Percentiles rank a stretch among this genome's conserved stretches.
phyloP scores from a whole-genome alignment of 2,329 filamentous ascomycete genomes.

The Botrytis galanthina region DNA sequence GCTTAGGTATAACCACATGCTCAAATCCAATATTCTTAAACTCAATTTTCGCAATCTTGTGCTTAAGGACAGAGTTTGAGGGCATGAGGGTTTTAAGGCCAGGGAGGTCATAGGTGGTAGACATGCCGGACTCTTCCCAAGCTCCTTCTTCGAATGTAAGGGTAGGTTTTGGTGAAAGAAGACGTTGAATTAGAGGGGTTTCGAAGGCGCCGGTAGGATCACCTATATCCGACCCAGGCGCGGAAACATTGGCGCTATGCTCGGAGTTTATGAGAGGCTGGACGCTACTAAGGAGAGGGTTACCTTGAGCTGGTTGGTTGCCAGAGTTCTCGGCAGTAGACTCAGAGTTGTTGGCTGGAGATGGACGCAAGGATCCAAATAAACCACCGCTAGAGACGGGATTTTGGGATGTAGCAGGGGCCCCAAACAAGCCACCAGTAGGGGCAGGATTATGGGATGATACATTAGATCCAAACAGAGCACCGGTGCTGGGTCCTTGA shows the following conservation, averaged over 20 bases:
- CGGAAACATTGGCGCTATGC: background rate
- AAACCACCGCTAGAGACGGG: background rate
- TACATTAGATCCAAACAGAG: background rate
- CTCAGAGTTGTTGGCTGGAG: background rate
- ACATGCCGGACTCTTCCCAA: constrained; percentile 59
- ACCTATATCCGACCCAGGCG: background rate
- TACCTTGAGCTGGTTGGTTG: background rate
- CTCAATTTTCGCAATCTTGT: constrained; percentile 56
- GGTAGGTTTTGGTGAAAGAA: constrained; percentile 23
- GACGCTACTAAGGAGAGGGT: background rate
- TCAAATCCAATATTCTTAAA: constrained; percentile 53
- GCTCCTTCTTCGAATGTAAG: constrained; percentile 52
- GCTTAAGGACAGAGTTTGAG: constrained; percentile 51
- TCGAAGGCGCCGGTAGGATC: background rate
- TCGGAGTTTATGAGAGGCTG: background rate
- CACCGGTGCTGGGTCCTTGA: background rate
- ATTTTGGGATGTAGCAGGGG: background rate
- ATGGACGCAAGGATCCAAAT: background rate
- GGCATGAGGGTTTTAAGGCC: constrained; percentile 56
- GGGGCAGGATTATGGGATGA: background rate
- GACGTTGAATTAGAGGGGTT: constrained; percentile 1
- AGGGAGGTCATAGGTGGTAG: constrained; percentile 58
- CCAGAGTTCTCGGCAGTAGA: background rate
- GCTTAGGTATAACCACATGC: constrained; percentile 60
- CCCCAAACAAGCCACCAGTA: background rate